A percentile compares a stretch with the other conserved stretches of the same genome.
These are phyloP conservation scores for Cyclostephanos invisitatus DNA, from an alignment of 108 stramenopile species.

Conservation along the genomic window DNA sequence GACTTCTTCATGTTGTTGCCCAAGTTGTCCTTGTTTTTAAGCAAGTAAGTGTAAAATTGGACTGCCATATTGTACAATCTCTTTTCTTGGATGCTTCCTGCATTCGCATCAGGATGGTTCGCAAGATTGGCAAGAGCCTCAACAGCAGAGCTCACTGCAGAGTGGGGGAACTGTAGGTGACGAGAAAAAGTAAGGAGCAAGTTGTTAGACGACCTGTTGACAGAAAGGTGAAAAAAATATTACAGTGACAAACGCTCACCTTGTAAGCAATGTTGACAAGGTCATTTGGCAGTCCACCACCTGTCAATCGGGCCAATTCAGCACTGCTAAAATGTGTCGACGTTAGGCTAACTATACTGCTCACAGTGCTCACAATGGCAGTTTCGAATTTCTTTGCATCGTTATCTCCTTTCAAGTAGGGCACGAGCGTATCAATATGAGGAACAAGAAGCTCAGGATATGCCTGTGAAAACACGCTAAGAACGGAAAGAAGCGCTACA, in stretches of 20 bases:
- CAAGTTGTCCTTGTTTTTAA: conserved; percentile 51
- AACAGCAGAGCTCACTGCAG: conserved; percentile 65
- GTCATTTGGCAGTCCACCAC: conserved; percentile 61
- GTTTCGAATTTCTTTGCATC: conserved; percentile 62
- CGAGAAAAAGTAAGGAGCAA: background rate
- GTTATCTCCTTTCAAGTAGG: conserved; percentile 94
- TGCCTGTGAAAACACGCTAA: conserved; percentile 78
- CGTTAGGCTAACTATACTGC: conserved; percentile 60
- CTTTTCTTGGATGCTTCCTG: conserved; percentile 43
- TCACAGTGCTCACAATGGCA: conserved; percentile 62
- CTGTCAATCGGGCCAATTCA: conserved; percentile 53
- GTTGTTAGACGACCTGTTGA: background rate
- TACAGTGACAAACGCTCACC: background rate
- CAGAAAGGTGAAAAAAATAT: background rate
- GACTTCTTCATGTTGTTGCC: conserved; percentile 51
- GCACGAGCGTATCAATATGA: conserved; percentile 86
- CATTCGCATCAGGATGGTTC: conserved; percentile 47
- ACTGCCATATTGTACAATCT: conserved; percentile 60
- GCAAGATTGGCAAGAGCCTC: conserved; percentile 64
- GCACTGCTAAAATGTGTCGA: conserved; percentile 48
- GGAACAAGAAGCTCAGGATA: conserved; percentile 69
- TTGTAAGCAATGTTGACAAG: conserved; percentile 70
- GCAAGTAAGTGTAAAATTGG: conserved; percentile 75
- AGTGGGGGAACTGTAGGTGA: conserved; percentile 46
- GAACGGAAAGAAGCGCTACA: conserved; percentile 78